Evolutionary conservation across 2,329 filamentous ascomycete species (phyloP), one percentile per base, ranked within the genome.

Genomic region (Calcarisporium arbuscula): DNA sequence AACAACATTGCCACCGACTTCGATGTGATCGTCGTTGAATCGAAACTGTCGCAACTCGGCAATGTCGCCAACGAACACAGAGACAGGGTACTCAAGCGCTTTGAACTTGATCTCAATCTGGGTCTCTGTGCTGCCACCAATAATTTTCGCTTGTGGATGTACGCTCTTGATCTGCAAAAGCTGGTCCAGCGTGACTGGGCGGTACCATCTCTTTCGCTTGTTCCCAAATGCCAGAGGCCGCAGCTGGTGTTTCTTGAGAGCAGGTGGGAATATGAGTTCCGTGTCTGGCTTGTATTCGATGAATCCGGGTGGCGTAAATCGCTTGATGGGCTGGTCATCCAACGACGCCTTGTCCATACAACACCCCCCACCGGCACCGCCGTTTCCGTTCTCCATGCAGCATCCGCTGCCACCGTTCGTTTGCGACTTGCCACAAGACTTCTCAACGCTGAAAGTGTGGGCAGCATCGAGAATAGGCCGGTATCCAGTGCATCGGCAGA

Each of bases 71-170:
- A 96, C 85, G 46, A 83, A 96, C 1, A 98, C 85, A 0, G 89
- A 95, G 2, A 85, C 79, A 5, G 82, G 82, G 54, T 96, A 96
- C 49, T 88, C 76, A 68, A 95, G 77, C 1, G 82, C 87, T 65
- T 96, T 96, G 74, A 98, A 96, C 61, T 95, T 95, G 64, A 94
- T 85, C 62, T 98, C 92, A 41, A 98, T 96, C 60, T 96, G 92
- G 0, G 90, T 96, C 60, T 98, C 92, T 3, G 89, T 94, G 56
- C 88, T 95, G 41, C 92, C 92, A 32, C 88, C 90, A 41, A 98
- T 95, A 41, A 98, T 79, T 60, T 96, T 98, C 5, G 90, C 87
- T 18, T 81, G 78, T 0, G 90, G 90, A 46, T 87, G 82, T 0
- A 75, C 79, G 49, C 72, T 80, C 66, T 96, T 96, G 63, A 98